Evolutionary conservation across 352 stramenopile species (phyloP).

Genomic region (Globisporangium rhizosaccharum): DNA sequence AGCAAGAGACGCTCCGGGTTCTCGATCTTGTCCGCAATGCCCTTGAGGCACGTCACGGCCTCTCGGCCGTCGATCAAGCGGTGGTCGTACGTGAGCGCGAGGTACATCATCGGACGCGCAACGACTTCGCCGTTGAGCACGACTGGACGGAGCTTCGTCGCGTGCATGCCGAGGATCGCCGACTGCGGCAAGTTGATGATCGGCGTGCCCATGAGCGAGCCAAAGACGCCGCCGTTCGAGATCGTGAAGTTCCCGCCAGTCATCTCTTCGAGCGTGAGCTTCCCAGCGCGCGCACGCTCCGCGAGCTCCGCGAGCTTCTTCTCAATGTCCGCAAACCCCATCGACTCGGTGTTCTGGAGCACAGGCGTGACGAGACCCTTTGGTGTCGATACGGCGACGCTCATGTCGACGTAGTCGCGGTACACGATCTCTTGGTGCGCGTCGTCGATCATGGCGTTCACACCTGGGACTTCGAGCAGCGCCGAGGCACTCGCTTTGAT

Average conservation of each 20-base stretch:
- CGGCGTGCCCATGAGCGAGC: constrained; percentile 97
- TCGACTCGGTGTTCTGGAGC: constrained; percentile 96
- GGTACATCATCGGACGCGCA: constrained; percentile 99
- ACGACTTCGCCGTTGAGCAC: constrained; percentile 94
- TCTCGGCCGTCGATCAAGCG: constrained; percentile 98
- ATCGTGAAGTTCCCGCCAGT: constrained; percentile 98
- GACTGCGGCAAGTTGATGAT: constrained; percentile 99
- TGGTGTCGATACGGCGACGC: constrained; percentile 95
- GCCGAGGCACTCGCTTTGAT: constrained; percentile 94
- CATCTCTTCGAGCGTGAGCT: constrained; percentile 90
- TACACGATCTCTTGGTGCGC: constrained; percentile 98
- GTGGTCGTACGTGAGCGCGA: constrained; percentile 99
- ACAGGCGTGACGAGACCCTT: constrained; percentile 98
- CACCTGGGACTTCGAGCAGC: constrained; percentile 91
- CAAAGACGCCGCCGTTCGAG: constrained; percentile 98
- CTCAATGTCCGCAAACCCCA: constrained; percentile 98
- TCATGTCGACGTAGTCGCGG: constrained; percentile 98
- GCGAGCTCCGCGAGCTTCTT: constrained; percentile 94
- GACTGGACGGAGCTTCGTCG: constrained; percentile 96
- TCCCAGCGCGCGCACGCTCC: constrained; percentile 58
- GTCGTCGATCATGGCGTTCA: constrained; percentile 99
- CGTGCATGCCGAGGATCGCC: constrained; percentile 99
- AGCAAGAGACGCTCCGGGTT: constrained; percentile 95
- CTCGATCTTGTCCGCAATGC: constrained; percentile 97
- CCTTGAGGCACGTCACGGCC: constrained; percentile 98